Evolutionary conservation across 768 basidiomycete genomes (phyloP).

Genomic region (Tulasnella sp.): DNA sequence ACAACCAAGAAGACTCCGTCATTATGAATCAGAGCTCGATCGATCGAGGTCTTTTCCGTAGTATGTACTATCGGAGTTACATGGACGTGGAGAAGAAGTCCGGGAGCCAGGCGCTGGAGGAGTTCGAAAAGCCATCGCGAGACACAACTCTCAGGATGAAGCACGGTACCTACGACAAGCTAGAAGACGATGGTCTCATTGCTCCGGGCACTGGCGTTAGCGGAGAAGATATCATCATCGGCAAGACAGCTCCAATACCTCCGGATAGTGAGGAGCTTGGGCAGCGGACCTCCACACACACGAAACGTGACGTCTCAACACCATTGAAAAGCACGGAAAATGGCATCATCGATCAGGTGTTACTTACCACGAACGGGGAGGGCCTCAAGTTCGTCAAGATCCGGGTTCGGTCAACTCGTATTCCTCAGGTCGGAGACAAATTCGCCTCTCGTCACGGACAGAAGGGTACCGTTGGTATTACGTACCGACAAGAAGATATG

Average conservation of each 20-base stretch:
- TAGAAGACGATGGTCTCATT: constrained; percentile 93
- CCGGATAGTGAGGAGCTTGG: constrained; percentile 96
- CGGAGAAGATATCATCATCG: constrained; percentile 98
- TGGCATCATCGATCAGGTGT: constrained; percentile 94
- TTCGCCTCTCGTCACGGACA: constrained; percentile 99
- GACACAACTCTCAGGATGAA: constrained; percentile 94
- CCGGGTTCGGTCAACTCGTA: constrained; percentile 87
- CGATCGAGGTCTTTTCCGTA: constrained; percentile 95
- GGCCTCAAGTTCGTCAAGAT: constrained; percentile 99
- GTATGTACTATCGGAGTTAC: constrained; percentile 96
- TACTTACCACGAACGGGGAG: constrained; percentile 92
- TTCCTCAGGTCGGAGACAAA: constrained; percentile 98
- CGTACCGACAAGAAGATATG: constrained; percentile 99
- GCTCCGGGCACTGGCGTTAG: constrained; percentile 89
- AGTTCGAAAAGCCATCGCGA: constrained; percentile 92
- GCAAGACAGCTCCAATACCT: constrained; percentile 95
- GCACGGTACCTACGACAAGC: constrained; percentile 96
- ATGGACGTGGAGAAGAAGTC: constrained; percentile 98
- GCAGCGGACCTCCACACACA: constrained; percentile 87
- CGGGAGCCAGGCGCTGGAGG: constrained; percentile 84
- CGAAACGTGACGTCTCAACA: constrained; percentile 91
- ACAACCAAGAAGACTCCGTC: constrained; percentile 99
- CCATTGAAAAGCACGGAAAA: constrained; percentile 97
- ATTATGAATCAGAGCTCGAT: constrained; percentile 99
- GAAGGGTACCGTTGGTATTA: constrained; percentile 99